phyloP scores from a whole-genome alignment of 495 filamentous ascomycete species.

The Oidiodendron maius region DNA sequence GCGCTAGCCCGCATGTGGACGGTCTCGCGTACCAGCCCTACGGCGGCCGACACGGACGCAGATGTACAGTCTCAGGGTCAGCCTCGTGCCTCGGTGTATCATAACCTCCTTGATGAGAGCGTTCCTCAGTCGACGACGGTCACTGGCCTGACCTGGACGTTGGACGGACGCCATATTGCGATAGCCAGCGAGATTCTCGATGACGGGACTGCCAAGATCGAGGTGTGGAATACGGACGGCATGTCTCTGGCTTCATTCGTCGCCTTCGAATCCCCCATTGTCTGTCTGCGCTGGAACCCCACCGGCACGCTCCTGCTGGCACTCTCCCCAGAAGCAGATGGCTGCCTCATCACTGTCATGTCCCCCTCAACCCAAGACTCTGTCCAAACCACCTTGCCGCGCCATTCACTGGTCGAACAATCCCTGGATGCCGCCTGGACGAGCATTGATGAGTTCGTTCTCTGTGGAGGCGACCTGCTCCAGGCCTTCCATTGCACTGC shows the following conservation, averaged over 20 bases:
- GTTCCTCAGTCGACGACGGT: conserved; percentile 39
- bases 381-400: conserved; percentile 34
- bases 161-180: conserved; percentile 58
- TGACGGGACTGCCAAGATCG: conserved; percentile 52
- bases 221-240: conserved; percentile 63
- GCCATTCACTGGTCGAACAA: conserved; percentile 36
- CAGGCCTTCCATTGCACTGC: conserved; percentile 32
- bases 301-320: conserved; percentile 45
- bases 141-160: conserved; percentile 68
- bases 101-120: conserved; percentile 33
- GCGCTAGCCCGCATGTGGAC: conserved; percentile 78
- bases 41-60: conserved; percentile 15
- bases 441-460: conserved; percentile 47
- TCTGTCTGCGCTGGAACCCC: conserved; percentile 57
- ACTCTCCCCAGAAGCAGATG: conserved; percentile 37
- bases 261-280: conserved; percentile 43
- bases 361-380: conserved; percentile 32
- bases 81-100: conserved; percentile 14
- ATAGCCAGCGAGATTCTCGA: conserved; percentile 57
- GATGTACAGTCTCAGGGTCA: background rate
- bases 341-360: conserved; percentile 45
- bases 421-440: conserved; percentile 56
- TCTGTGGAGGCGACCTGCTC: conserved; percentile 52
- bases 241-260: conserved; percentile 35
- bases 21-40: conserved; percentile 39